These are phyloP conservation scores for Vanrija sp. DNA, from an alignment of 1,284 basidiomycete species.

Conservation along the genomic window DNA sequence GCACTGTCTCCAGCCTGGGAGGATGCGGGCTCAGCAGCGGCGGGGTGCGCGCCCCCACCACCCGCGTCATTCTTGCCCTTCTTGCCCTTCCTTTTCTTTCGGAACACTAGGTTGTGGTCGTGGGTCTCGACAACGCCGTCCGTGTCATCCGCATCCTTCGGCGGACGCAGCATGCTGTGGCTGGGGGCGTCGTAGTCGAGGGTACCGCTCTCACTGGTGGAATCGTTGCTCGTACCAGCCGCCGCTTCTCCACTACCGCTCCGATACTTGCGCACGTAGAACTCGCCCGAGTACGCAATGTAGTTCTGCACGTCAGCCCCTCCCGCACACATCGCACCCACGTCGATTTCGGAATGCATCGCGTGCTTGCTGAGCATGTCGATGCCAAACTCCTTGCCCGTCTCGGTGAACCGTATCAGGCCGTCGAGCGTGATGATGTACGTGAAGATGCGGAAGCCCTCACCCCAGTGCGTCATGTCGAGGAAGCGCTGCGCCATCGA, in stretches of 20 bases:
- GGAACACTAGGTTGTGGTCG: constrained; percentile 14
- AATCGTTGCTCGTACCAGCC: no score
- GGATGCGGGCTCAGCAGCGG: no score
- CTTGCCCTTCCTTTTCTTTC: constrained; percentile 4
- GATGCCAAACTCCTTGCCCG: constrained; percentile 54
- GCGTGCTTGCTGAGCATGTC: constrained; percentile 55
- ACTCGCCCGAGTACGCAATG: constrained; percentile 44
- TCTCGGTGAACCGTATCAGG: constrained; percentile 55
- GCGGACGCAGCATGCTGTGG: constrained; percentile 4
- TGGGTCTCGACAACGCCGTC: constrained; percentile 1
- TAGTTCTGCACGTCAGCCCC: constrained; percentile 25
- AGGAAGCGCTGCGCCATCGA: constrained; percentile 48
- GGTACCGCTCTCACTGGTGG: constrained; percentile 19
- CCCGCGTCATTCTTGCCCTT: not conserved
- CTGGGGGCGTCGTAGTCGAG: constrained; percentile 27
- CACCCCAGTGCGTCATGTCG: constrained; percentile 51
- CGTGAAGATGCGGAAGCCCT: constrained; percentile 52
- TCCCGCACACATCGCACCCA: constrained; percentile 15
- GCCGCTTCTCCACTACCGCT: not conserved
- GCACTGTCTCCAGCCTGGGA: no score
- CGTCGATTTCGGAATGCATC: constrained; percentile 56
- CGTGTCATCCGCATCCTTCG: constrained; percentile 30
- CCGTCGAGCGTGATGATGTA: constrained; percentile 54
- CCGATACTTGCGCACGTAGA: constrained; percentile 20
- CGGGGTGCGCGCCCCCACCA: no score